A percentile compares a stretch with the other conserved stretches of the same genome.
Conservation (phyloP, 2,329 filamentous ascomycete species). For the Sporothrix sp. region DNA sequence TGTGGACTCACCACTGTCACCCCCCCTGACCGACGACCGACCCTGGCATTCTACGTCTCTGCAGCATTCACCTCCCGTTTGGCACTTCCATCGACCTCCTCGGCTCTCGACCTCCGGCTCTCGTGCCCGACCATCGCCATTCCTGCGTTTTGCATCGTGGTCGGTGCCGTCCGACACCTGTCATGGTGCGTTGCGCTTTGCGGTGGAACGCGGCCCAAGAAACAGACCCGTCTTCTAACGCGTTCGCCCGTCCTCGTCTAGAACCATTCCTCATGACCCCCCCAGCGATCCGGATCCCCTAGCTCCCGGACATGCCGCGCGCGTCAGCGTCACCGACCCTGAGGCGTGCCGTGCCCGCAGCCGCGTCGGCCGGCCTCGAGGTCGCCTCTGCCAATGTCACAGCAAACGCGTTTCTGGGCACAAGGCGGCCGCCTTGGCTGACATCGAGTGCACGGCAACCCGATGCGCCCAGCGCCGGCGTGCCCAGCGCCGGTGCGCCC, state of each 20-base stretch:
- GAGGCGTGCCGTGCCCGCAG: neutral
- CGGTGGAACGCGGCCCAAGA: neutral
- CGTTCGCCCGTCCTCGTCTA: neutral
- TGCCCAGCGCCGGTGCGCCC: neutral
- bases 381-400: constrained; percentile 25
- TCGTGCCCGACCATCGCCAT: no score
- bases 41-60: no score
- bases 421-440: constrained; percentile 24
- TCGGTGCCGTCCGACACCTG: no score
- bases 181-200: neutral
- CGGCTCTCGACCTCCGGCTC: no score
- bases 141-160: no score
- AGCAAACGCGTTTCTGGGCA: constrained; percentile 23
- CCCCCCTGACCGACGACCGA: no score
- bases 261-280: neutral
- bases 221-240: neutral
- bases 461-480: neutral
- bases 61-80: no score
- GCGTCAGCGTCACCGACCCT: neutral
- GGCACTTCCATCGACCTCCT: no score
- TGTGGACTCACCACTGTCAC: no score
- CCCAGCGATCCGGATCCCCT: neutral
- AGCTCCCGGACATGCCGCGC: constrained; percentile 11
- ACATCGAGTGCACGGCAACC: constrained; percentile 1
- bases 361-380: neutral